Conservation (phyloP, 805 yeast species). For the Ogataea naganishii region DNA sequence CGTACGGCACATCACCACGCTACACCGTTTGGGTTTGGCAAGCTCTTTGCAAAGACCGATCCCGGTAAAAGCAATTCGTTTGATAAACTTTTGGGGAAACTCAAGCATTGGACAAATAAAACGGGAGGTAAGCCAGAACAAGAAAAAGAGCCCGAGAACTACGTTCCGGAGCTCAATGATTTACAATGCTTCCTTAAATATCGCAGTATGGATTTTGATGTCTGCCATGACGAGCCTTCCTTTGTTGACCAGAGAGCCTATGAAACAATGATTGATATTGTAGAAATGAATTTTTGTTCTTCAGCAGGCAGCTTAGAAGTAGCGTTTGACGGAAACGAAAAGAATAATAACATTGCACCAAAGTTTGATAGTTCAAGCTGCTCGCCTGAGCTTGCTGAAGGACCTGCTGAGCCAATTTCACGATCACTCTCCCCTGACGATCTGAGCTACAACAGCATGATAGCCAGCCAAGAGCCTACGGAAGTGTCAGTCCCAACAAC, state of each 20-base stretch:
- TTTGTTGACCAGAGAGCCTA: background rate
- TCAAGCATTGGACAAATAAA: too few species aligned
- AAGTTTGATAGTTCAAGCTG: background rate
- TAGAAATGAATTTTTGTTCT: background rate
- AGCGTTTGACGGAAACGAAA: background rate
- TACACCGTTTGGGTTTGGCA: too few species aligned
- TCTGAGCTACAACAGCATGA: background rate
- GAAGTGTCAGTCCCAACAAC: background rate
- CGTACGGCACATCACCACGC: too few species aligned
- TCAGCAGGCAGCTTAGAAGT: background rate
- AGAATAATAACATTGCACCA: background rate
- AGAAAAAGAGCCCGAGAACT: too few species aligned
- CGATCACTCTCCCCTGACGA: background rate
- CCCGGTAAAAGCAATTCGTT: too few species aligned
- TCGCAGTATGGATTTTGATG: background rate
- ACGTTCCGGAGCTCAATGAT: background rate
- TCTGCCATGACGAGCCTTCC: background rate
- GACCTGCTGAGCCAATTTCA: background rate
- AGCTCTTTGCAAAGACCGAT: too few species aligned
- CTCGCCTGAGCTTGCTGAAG: background rate
- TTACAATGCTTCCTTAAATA: conserved; percentile 1
- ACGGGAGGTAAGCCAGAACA: too few species aligned
- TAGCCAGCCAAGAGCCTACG: background rate
- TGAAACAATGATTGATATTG: background rate
- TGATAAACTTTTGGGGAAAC: too few species aligned